Evolutionary conservation across 371 early-diverging fungal species (phyloP).

Genomic region (Mortierella sp.): DNA sequence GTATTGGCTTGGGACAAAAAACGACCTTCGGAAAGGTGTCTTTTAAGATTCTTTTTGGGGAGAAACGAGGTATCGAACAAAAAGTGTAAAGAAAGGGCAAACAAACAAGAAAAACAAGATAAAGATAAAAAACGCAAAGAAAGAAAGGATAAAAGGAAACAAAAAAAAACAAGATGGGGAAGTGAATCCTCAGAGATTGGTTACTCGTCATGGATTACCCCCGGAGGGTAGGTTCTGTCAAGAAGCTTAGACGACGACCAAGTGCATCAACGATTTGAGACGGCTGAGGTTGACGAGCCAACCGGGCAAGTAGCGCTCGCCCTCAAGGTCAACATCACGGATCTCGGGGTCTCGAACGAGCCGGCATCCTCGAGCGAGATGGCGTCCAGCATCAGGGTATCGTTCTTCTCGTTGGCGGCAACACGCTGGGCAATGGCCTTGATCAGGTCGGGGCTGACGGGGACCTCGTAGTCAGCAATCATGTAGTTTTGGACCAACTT

Average conservation of each 20-base stretch:
- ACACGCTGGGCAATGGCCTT: constrained; percentile 91
- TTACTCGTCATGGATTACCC: background rate
- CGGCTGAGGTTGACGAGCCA: constrained; percentile 59
- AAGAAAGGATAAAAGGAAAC: background rate
- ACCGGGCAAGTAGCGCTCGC: constrained; percentile 69
- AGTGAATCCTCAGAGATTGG: constrained; percentile 10
- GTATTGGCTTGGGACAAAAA: constrained; percentile 10
- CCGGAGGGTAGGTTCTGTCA: background rate
- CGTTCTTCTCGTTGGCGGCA: constrained; percentile 86
- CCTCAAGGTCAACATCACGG: constrained; percentile 62
- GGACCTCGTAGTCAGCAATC: constrained; percentile 85
- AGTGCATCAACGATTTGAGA: constrained; percentile 47
- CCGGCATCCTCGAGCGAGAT: constrained; percentile 82
- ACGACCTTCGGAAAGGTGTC: background rate
- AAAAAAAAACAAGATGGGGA: background rate
- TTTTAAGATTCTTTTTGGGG: constrained; percentile 3
- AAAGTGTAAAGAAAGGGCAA: constrained; percentile 1
- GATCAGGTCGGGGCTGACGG: constrained; percentile 90
- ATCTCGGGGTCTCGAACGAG: constrained; percentile 72
- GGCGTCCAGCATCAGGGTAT: constrained; percentile 89
- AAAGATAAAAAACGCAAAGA: background rate
- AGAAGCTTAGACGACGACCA: constrained; percentile 40
- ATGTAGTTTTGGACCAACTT: constrained; percentile 90
- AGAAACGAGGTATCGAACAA: background rate
- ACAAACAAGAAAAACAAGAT: background rate